These are phyloP conservation scores for Coriolopsis trogii DNA, from an alignment of 1,284 basidiomycete genomes.

Conservation along the genomic window DNA sequence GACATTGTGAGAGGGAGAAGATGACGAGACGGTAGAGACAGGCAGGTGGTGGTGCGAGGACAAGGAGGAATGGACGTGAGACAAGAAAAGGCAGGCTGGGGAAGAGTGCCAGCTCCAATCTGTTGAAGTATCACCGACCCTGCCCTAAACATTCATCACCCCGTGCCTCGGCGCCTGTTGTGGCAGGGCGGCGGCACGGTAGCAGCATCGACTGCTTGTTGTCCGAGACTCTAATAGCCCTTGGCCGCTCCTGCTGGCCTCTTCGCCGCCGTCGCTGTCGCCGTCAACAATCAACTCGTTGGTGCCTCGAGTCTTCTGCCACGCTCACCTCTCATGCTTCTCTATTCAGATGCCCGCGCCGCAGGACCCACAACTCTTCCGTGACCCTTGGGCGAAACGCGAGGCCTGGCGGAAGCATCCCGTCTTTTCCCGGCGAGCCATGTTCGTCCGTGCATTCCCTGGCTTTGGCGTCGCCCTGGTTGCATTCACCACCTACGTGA, in stretches of 20 bases:
- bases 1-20: slow-evolving; percentile 40
- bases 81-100: slow-evolving; percentile 28
- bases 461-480: slow-evolving; percentile 91
- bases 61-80: slow-evolving; percentile 33
- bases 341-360: slow-evolving; percentile 49
- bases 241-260: too few species aligned
- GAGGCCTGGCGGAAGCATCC: slow-evolving; percentile 93
- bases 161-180: slow-evolving; percentile 16
- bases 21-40: slow-evolving; percentile 15
- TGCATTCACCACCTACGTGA: slow-evolving; percentile 89
- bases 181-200: not conserved
- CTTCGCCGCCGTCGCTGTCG: slow-evolving; percentile 4
- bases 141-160: slow-evolving; percentile 54
- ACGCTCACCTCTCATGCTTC: slow-evolving; percentile 9
- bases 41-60: slow-evolving; percentile 20
- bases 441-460: slow-evolving; percentile 89
- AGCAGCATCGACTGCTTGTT: not conserved
- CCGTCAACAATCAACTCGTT: slow-evolving; percentile 12
- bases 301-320: slow-evolving; percentile 1
- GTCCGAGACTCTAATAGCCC: not conserved
- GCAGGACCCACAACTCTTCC: slow-evolving; percentile 63
- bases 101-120: slow-evolving; percentile 26
- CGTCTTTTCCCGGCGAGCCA: slow-evolving; percentile 82
- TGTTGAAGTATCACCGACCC: slow-evolving; percentile 50
- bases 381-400: slow-evolving; percentile 93